Base-by-base conservation (phyloP, 768 basidiomycete genomes). In the Sarcomyxa edulis region DNA sequence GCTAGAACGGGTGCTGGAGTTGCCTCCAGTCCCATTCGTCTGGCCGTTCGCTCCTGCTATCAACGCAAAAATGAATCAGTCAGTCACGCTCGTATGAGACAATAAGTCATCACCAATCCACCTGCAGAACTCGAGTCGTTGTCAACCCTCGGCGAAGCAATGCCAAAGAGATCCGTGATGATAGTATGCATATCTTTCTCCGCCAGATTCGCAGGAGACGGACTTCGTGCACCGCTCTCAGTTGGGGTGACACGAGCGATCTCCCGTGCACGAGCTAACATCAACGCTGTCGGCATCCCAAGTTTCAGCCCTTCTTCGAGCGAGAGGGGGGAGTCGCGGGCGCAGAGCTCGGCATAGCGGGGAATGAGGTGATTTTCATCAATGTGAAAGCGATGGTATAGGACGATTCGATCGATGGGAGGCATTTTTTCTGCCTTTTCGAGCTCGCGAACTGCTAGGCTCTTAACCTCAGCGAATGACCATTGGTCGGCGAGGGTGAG, bases 381-480 rank as follows among this genome's bases (percentile, higher is more conserved):
- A 26, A 77, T 56, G 0, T 56, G 42, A 45, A 66, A 62, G 19
- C 49, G 37, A 23, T 69, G 68, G 37, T 79, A 78, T 0, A 70
- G 54, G 0, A 55, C 51, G 34, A 85, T 74, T 21, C 77, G 76
- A 2, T 76, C 67, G 1, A 82, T 64, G 2, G 70, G 65, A 0
- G 60, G 54, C 26, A 82, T 63, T 0, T 55, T 18, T 15, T 48
- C 33, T 23, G 53, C 49, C 39, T 58, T 62, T 39, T 77, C 72
- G 0, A 84, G 62, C 37, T 83, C 74, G 1, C 75, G 71, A 0
- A 81, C 57, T 0, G 79, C 78, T 0, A 65, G 75, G 33, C 42
- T 49, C 25, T 61, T 69, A 6, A 81, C 68, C 30, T 76, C 68
- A 0, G 44, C 46, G 43, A 85, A 84, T 0, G 47, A 27, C 81